Percentiles rank a stretch among this genome's conserved stretches.
Conservation (phyloP, 2,329 filamentous ascomycete species). For the Alternaria dauci region DNA sequence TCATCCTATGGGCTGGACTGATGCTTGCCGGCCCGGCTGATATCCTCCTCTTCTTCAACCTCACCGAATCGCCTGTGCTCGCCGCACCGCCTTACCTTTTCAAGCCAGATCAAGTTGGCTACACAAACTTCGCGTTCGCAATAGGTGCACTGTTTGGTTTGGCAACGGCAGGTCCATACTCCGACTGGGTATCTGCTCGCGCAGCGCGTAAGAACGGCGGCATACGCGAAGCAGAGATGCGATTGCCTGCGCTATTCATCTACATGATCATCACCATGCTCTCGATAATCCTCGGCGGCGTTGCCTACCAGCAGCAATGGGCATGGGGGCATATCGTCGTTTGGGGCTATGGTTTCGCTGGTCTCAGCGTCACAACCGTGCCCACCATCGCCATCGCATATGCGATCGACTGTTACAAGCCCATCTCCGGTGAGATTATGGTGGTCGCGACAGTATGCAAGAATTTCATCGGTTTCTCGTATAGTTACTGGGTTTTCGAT, state of each 20-base stretch:
- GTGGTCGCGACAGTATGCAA: constrained; percentile 56
- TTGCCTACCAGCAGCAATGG: constrained; percentile 60
- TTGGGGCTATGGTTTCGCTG: constrained; percentile 58
- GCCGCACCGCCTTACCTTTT: constrained; percentile 58
- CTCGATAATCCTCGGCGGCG: constrained; percentile 57
- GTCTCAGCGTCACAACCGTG: constrained; percentile 53
- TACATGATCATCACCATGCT: constrained; percentile 62
- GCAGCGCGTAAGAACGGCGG: constrained; percentile 63
- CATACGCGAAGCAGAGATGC: constrained; percentile 67
- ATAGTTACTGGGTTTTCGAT: constrained; percentile 55
- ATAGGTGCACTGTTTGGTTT: constrained; percentile 64
- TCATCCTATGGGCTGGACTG: constrained; percentile 50
- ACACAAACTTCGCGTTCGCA: constrained; percentile 58
- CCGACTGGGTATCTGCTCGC: constrained; percentile 65
- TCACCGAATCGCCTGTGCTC: constrained; percentile 61
- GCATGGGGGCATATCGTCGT: constrained; percentile 60
- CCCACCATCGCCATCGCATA: constrained; percentile 57
- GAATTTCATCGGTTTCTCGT: constrained; percentile 56
- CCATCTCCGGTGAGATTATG: constrained; percentile 58
- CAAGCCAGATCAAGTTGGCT: constrained; percentile 56
- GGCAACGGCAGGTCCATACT: constrained; percentile 63
- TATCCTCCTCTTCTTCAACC: constrained; percentile 59
- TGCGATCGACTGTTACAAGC: constrained; percentile 58
- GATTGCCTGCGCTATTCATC: constrained; percentile 56
- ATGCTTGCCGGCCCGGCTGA: constrained; percentile 51